Conservation (phyloP, 805 yeast species). For the Ogataea minuta region DNA sequence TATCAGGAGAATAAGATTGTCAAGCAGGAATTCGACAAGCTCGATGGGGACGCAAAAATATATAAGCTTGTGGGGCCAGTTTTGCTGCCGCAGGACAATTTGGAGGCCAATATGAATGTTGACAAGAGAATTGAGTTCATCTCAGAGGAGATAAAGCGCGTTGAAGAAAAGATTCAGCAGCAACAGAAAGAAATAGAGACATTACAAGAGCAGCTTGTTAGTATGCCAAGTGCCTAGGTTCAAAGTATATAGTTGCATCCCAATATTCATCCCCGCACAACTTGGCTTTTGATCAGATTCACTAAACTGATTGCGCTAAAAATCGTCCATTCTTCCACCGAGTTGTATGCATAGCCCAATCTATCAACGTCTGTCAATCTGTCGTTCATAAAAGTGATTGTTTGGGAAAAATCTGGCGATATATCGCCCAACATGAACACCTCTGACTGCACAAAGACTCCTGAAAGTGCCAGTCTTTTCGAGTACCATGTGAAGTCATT, state of each 20-base stretch:
- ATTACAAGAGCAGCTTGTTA: constrained; percentile 47
- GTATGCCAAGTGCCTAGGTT: constrained; percentile 17
- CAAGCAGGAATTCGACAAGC: constrained; percentile 64
- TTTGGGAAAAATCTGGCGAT: constrained; percentile 51
- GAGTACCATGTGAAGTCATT: constrained; percentile 91
- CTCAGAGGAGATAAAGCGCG: constrained; percentile 69
- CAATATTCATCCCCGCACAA: constrained; percentile 51
- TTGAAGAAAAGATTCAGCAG: constrained; percentile 64
- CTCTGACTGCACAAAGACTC: constrained; percentile 73
- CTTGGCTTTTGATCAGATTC: constrained; percentile 70
- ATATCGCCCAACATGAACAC: constrained; percentile 76
- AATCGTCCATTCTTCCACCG: constrained; percentile 71
- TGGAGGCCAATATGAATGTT: constrained; percentile 82
- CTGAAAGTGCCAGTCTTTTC: constrained; percentile 69
- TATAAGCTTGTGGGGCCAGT: constrained; percentile 93
- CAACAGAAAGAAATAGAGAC: constrained; percentile 56
- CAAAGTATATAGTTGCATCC: constrained; percentile 5
- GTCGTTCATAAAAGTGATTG: constrained; percentile 61
- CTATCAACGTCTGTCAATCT: constrained; percentile 52
- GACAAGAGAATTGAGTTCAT: constrained; percentile 89
- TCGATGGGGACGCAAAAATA: constrained; percentile 66
- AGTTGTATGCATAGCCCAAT: constrained; percentile 59
- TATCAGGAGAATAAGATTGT: constrained; percentile 92
- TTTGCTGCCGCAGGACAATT: constrained; percentile 80
- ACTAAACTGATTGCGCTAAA: constrained; percentile 63